Conservation (phyloP, 1,139 yeast genomes). For the Candida freyschussii region DNA sequence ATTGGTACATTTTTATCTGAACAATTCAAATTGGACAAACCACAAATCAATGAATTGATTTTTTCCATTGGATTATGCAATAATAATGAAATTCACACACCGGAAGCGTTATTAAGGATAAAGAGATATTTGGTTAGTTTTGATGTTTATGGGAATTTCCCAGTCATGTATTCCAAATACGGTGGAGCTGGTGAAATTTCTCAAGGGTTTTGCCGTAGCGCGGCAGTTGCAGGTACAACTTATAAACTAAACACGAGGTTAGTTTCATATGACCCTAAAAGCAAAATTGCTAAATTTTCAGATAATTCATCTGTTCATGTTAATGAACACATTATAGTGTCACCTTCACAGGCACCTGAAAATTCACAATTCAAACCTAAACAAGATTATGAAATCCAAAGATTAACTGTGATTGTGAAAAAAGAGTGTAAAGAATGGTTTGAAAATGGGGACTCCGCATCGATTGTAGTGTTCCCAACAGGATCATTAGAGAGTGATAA, state of each 20-base stretch:
- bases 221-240: constrained; percentile 97
- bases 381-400: constrained; percentile 52
- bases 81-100: constrained; percentile 54
- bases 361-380: constrained; percentile 31
- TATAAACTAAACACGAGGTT: constrained; percentile 74
- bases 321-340: constrained; percentile 67
- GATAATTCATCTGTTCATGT: constrained; percentile 76
- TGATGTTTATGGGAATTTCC: constrained; percentile 92
- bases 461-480: constrained; percentile 94
- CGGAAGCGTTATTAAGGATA: constrained; percentile 73
- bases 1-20: constrained; percentile 53
- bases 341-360: constrained; percentile 67
- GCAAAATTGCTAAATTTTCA: constrained; percentile 63
- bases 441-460: constrained; percentile 74
- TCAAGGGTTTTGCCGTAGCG: constrained; percentile 96
- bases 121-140: constrained; percentile 81
- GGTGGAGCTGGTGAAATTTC: constrained; percentile 97
- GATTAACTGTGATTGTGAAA: constrained; percentile 78
- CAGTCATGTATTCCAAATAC: constrained; percentile 84
- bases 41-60: constrained; percentile 78
- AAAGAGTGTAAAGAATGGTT: constrained; percentile 92
- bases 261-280: constrained; percentile 55
- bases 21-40: constrained; percentile 64
- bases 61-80: constrained; percentile 81
- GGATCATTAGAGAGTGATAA: constrained; percentile 66